phyloP scores from a whole-genome alignment of 2,329 filamentous ascomycete genomes.

The Fusarium beomiforme region DNA sequence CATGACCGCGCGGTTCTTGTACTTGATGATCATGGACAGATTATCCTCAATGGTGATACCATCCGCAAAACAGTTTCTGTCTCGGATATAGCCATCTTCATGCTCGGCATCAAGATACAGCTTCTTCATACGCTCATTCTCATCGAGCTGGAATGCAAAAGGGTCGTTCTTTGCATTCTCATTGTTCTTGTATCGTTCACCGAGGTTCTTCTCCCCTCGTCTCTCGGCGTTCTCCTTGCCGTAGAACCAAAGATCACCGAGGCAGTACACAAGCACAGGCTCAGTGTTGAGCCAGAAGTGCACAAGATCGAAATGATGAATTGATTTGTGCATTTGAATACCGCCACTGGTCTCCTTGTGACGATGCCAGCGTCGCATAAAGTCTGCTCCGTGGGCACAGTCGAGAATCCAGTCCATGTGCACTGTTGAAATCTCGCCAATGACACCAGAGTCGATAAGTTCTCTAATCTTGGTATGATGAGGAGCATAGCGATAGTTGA shows the following conservation, averaged over 20 bases:
- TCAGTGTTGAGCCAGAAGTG: slow-evolving; percentile 68
- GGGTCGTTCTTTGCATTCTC: slow-evolving; percentile 63
- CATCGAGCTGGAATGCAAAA: slow-evolving; percentile 66
- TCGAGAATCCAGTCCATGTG: slow-evolving; percentile 73
- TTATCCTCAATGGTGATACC: slow-evolving; percentile 73
- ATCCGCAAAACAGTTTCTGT: slow-evolving; percentile 70
- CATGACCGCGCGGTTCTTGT: slow-evolving; percentile 64
- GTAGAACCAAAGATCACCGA: slow-evolving; percentile 69
- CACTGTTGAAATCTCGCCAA: slow-evolving; percentile 65
- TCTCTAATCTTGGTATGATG: slow-evolving; percentile 70
- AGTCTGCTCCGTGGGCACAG: slow-evolving; percentile 69
- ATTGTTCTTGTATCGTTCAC: slow-evolving; percentile 60
- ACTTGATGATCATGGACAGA: slow-evolving; percentile 67
- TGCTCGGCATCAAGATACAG: slow-evolving; percentile 71
- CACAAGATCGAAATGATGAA: slow-evolving; percentile 71
- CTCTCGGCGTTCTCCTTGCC: slow-evolving; percentile 68
- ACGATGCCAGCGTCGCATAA: slow-evolving; percentile 71
- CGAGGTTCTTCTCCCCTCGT: slow-evolving; percentile 61
- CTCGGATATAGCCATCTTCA: slow-evolving; percentile 69
- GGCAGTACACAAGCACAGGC: slow-evolving; percentile 65
- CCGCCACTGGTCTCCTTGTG: slow-evolving; percentile 69
- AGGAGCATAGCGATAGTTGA: slow-evolving; percentile 73
- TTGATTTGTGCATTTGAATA: slow-evolving; percentile 70
- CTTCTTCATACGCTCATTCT: slow-evolving; percentile 62
- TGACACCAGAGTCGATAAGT: slow-evolving; percentile 62